phyloP scores from a whole-genome alignment of 179 eudicot genomes.

The Amaranthus tricolor region DNA sequence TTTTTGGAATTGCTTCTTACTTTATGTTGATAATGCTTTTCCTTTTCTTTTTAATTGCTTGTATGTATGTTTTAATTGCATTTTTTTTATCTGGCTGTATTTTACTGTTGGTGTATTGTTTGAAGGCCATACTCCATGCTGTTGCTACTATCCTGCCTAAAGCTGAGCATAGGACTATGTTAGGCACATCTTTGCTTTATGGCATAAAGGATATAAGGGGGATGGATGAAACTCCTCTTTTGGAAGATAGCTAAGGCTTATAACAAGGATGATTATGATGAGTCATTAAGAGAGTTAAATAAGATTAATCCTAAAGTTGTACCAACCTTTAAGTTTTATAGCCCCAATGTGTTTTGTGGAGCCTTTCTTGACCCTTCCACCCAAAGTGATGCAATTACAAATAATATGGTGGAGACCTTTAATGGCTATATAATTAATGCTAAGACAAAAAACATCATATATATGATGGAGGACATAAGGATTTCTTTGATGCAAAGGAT shows the following conservation, averaged over 20 bases:
- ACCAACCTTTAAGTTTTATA: neutral
- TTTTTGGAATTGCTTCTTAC: too few relatives aligned
- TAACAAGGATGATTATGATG: neutral
- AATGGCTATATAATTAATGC: neutral
- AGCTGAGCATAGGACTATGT: neutral
- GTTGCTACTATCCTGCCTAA: neutral
- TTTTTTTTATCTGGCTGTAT: too few relatives aligned
- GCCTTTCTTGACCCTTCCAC: neutral
- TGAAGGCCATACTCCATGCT: neutral
- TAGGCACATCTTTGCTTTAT: neutral
- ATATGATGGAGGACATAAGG: constrained; percentile 13
- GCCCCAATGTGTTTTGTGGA: neutral
- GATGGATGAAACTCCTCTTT: constrained; percentile 5
- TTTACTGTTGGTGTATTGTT: neutral
- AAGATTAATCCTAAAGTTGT: neutral
- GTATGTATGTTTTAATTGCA: too few relatives aligned
- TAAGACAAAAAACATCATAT: neutral
- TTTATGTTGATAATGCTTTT: too few relatives aligned
- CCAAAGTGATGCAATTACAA: neutral
- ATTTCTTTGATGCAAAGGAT: neutral
- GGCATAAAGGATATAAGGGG: neutral
- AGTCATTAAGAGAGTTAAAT: neutral
- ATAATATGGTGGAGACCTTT: neutral
- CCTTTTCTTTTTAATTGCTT: too few relatives aligned
- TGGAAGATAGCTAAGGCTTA: neutral